These are phyloP conservation scores for Microdochium bolleyi DNA, from an alignment of 2,329 filamentous ascomycete genomes.

Conservation along the genomic window DNA sequence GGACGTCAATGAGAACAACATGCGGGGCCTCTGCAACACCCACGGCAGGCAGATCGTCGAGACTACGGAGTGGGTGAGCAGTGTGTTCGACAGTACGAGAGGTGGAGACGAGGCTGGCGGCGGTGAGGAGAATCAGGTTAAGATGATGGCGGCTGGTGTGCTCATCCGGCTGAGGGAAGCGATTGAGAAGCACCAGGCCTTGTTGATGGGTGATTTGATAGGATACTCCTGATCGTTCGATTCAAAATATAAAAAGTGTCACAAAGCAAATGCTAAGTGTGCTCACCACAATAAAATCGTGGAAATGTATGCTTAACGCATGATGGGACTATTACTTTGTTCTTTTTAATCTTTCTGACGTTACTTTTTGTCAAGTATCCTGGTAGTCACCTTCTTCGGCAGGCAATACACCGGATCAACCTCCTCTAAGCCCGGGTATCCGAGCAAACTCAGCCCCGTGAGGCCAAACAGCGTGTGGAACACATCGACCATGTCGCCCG, in stretches of 20 bases:
- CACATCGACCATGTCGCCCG: slow-evolving; percentile 92
- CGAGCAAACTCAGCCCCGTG: slow-evolving; percentile 78
- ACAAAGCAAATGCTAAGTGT: too few species aligned
- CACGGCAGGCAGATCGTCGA: slow-evolving; percentile 75
- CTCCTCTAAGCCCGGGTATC: slow-evolving; percentile 65
- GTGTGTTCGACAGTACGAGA: slow-evolving; percentile 58
- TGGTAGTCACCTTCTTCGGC: slow-evolving; percentile 59
- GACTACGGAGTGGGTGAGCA: slow-evolving; percentile 76
- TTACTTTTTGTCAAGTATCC: slow-evolving; percentile 38
- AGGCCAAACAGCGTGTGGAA: slow-evolving; percentile 91
- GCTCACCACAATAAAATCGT: too few species aligned
- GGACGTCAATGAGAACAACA: slow-evolving; percentile 70
- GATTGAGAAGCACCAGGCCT: slow-evolving; percentile 70
- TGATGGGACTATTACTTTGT: not conserved
- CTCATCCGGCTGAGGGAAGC: slow-evolving; percentile 73
- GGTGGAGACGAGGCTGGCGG: slow-evolving; percentile 37
- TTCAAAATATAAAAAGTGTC: too few species aligned
- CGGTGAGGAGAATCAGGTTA: slow-evolving; percentile 69
- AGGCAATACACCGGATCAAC: slow-evolving; percentile 87
- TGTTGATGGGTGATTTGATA: slow-evolving; percentile 65
- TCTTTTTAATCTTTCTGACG: not conserved
- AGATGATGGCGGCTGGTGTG: slow-evolving; percentile 70
- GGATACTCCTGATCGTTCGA: slow-evolving; percentile 18
- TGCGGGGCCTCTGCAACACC: slow-evolving; percentile 63
- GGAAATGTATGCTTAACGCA: too few species aligned